phyloP scores from a whole-genome alignment of 2,329 filamentous ascomycete species.

The Fusarium sp. region DNA sequence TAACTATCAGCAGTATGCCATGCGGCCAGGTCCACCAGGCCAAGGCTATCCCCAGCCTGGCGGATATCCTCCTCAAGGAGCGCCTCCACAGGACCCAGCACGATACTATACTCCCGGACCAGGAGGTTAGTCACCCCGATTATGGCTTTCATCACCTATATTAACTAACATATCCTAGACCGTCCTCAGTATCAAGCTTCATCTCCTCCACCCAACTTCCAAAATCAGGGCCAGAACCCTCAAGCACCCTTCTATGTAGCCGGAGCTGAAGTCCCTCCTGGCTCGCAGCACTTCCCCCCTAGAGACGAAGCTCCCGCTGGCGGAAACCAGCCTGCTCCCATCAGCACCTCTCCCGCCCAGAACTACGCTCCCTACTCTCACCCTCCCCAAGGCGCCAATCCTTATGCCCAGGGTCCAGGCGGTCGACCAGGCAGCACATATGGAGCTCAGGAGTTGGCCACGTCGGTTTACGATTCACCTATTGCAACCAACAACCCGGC shows the following conservation, averaged over 20 bases:
- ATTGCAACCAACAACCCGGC: slow-evolving; percentile 64
- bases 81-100: slow-evolving; percentile 67
- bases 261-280: slow-evolving; percentile 63
- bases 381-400: slow-evolving; percentile 41
- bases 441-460: slow-evolving; percentile 81
- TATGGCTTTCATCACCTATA: neutral
- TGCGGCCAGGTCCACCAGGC: slow-evolving; percentile 61
- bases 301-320: slow-evolving; percentile 62
- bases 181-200: slow-evolving; percentile 60
- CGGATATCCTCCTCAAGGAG: slow-evolving; percentile 55
- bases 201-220: slow-evolving; percentile 65
- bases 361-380: slow-evolving; percentile 57
- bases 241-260: slow-evolving; percentile 74
- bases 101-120: slow-evolving; percentile 75
- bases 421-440: slow-evolving; percentile 75
- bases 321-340: slow-evolving; percentile 60
- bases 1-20: slow-evolving; percentile 76
- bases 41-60: slow-evolving; percentile 57
- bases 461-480: slow-evolving; percentile 81
- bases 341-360: slow-evolving; percentile 63
- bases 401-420: slow-evolving; percentile 57
- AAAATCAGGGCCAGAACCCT: slow-evolving; percentile 60
- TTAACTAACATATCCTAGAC: slow-evolving; percentile 47
- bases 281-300: slow-evolving; percentile 61
- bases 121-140: slow-evolving; percentile 33